Evolutionary conservation across 208 protist species (phyloP).

Genomic region (Pavlovales sp.): DNA sequence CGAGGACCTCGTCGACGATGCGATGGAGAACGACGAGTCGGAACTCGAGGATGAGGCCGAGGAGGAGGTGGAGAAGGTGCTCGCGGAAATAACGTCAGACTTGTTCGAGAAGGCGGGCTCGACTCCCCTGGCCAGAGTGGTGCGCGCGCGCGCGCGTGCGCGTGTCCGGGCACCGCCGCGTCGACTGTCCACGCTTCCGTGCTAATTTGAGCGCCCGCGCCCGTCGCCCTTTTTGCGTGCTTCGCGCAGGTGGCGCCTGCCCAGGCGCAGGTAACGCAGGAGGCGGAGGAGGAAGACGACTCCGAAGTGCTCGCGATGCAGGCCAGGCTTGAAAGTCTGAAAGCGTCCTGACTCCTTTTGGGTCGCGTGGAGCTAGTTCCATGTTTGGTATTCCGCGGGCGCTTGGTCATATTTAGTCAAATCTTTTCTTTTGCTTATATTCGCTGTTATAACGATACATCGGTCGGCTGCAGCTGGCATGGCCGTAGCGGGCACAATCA

Average conservation of each 20-base stretch:
- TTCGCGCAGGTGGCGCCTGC: neutral
- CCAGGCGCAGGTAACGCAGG: neutral
- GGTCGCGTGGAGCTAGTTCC: no score
- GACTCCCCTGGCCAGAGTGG: neutral
- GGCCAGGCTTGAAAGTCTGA: neutral
- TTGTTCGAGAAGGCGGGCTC: neutral
- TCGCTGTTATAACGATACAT: no score
- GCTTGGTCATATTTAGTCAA: no score
- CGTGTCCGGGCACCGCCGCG: no score
- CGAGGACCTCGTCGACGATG: conserved; percentile 27
- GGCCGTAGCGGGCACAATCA: no score
- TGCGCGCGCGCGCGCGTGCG: no score
- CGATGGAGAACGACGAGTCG: neutral
- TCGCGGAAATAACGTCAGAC: neutral
- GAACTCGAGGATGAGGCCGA: conserved; percentile 15
- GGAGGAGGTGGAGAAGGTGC: conserved; percentile 17
- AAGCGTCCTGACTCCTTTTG: no score
- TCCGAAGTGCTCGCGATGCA: neutral
- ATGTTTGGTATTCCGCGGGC: no score
- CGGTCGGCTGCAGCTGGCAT: no score
- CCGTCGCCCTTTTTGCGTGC: no score
- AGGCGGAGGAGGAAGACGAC: neutral
- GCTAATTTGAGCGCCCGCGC: no score
- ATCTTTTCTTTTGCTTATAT: no score
- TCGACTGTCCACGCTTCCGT: neutral